These are phyloP conservation scores for Verticillium zaregamsianum DNA, from an alignment of 2,329 filamentous ascomycete species.

Conservation along the genomic window DNA sequence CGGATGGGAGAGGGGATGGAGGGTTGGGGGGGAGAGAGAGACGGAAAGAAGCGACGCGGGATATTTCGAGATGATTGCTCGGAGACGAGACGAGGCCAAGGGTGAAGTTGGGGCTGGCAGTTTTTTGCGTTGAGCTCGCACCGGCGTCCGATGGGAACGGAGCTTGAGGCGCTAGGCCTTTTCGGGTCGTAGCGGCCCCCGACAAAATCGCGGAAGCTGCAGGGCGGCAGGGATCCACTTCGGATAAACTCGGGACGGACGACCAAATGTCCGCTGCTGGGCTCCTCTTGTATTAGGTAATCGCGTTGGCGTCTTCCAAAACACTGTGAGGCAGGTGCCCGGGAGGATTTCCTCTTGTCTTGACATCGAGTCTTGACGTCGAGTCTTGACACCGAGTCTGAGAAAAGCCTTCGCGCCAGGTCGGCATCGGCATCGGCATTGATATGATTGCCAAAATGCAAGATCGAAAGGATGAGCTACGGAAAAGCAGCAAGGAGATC, in stretches of 20 bases:
- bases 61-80: constrained; percentile 20
- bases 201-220: constrained; percentile 10
- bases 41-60: constrained; percentile 17
- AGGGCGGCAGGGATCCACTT: neutral
- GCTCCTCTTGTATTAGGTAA: neutral
- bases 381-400: no score
- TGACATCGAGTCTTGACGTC: no score
- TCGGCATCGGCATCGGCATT: no score
- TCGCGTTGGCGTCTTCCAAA: no score
- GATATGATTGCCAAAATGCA: no score
- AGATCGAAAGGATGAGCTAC: no score
- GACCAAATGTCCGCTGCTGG: neutral
- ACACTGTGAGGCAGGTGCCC: no score
- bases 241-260: neutral
- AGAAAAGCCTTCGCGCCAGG: no score
- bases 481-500: no score
- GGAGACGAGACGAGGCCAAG: neutral
- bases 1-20: constrained; percentile 13
- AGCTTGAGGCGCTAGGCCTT: constrained; percentile 26
- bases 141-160: constrained; percentile 22
- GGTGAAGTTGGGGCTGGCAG: constrained; percentile 28
- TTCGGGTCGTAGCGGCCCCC: constrained; percentile 18
- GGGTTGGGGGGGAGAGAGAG: constrained; percentile 6
- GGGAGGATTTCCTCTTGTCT: no score
- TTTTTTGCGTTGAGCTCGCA: constrained; percentile 38